These are phyloP conservation scores for Colletotrichum noveboracense DNA, from an alignment of 2,329 filamentous ascomycete species.

Conservation along the genomic window DNA sequence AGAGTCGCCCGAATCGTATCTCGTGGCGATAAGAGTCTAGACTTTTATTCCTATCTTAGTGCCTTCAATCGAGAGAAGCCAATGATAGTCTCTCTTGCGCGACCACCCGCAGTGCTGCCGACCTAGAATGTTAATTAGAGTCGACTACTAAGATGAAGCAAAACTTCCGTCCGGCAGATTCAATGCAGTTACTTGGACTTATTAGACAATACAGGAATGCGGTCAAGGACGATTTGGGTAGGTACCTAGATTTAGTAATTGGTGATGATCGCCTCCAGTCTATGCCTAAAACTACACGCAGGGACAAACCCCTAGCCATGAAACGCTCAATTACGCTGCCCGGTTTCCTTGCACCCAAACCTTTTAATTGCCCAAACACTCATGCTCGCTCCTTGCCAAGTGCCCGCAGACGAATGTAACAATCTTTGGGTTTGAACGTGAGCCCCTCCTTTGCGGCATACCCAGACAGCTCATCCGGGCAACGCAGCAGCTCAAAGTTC, in stretches of 20 bases:
- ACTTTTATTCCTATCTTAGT: neutral
- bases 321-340: neutral
- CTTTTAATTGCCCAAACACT: neutral
- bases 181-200: neutral
- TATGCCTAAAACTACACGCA: neutral
- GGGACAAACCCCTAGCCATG: neutral
- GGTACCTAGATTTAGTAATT: too few species aligned
- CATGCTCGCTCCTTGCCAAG: neutral
- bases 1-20: neutral
- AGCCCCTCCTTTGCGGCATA: slow-evolving; percentile 17
- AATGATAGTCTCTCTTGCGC: neutral
- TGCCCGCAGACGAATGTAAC: slow-evolving; percentile 12
- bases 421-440: slow-evolving; percentile 18
- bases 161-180: neutral
- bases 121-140: neutral
- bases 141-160: neutral
- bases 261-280: neutral
- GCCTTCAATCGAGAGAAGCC: neutral
- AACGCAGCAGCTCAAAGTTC: slow-evolving; percentile 41
- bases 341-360: neutral
- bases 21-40: neutral
- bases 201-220: rapidly evolving
- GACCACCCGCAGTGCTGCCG: rapidly evolving
- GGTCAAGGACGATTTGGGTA: neutral
- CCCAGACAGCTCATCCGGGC: slow-evolving; percentile 23